These are phyloP conservation scores for Saturnispora hagleri DNA, from an alignment of 805 yeast genomes.

Conservation along the genomic window DNA sequence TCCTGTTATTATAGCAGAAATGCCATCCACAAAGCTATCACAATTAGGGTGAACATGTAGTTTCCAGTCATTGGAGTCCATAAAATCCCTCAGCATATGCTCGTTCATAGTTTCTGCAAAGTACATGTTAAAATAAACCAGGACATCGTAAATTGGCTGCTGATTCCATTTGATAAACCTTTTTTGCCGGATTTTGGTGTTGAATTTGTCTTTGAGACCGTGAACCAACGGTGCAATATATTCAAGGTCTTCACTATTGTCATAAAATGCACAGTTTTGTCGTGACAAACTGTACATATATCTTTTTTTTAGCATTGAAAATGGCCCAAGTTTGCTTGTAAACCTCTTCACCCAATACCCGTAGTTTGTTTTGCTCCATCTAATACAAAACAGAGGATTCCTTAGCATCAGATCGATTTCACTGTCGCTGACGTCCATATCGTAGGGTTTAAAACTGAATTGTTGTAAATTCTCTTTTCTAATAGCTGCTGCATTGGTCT, in stretches of 20 bases:
- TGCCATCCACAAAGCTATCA: neutral
- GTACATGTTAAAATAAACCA: neutral
- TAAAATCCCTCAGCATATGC: slow-evolving; percentile 1
- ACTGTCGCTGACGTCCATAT: slow-evolving; percentile 1
- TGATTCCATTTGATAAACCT: slow-evolving; percentile 2
- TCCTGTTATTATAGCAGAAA: neutral
- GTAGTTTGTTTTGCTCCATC: slow-evolving; percentile 3
- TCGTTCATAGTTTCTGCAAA: neutral
- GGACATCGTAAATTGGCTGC: neutral
- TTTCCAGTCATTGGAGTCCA: neutral
- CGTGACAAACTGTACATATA: neutral
- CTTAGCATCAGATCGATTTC: slow-evolving; percentile 1
- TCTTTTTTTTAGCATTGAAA: neutral
- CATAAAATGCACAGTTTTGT: neutral
- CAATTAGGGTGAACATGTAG: neutral
- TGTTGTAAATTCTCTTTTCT: neutral
- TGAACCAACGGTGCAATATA: neutral
- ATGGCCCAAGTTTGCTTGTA: neutral
- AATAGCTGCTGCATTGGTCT: neutral
- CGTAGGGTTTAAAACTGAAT: neutral
- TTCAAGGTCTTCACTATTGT: neutral
- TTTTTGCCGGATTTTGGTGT: neutral
- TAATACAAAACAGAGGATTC: neutral
- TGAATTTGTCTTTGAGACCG: neutral
- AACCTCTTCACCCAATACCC: slow-evolving; percentile 1